phyloP scores from a whole-genome alignment of 768 basidiomycete species.

The Vararia minispora region DNA sequence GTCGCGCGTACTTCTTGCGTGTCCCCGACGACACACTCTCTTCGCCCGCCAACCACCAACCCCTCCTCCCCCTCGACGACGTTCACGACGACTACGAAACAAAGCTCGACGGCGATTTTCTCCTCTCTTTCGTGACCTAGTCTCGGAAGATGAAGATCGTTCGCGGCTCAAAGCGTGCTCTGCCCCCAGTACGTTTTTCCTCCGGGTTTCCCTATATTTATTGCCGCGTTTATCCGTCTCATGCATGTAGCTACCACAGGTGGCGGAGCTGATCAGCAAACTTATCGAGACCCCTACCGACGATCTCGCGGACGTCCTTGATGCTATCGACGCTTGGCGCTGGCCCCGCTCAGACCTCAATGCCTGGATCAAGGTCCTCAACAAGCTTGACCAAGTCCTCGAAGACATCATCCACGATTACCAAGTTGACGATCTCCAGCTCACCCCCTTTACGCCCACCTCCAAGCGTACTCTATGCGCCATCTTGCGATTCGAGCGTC shows the following conservation, averaged over 20 bases:
- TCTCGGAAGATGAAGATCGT: conserved; percentile 79
- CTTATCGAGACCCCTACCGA: conserved; percentile 57
- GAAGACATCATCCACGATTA: conserved; percentile 78
- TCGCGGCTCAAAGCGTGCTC: conserved; percentile 74
- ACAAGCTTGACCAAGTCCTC: conserved; percentile 88
- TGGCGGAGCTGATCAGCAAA: conserved; percentile 69
- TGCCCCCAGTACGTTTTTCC: conserved; percentile 52
- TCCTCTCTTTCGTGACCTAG: conserved; percentile 24
- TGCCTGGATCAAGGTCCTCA: conserved; percentile 91
- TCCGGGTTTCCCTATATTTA: conserved; percentile 6
- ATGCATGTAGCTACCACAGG: conserved; percentile 58
- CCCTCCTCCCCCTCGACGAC: too few relatives aligned
- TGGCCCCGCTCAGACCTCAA: conserved; percentile 97
- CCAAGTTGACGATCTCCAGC: conserved; percentile 75
- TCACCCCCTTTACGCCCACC: conserved; percentile 61
- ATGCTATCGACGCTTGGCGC: conserved; percentile 71
- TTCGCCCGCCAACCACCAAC: too few relatives aligned
- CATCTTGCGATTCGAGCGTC: conserved; percentile 79
- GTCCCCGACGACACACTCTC: too few relatives aligned
- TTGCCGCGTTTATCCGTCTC: conserved; percentile 15
- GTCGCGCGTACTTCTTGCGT: too few relatives aligned
- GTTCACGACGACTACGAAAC: too few relatives aligned
- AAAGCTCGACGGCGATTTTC: too few relatives aligned
- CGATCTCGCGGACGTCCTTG: conserved; percentile 58
- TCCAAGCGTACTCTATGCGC: conserved; percentile 69